Percentiles rank a stretch among this genome's conserved stretches.
Conservation (phyloP, 495 filamentous ascomycete genomes). For the Aspergillus mulundensis region DNA sequence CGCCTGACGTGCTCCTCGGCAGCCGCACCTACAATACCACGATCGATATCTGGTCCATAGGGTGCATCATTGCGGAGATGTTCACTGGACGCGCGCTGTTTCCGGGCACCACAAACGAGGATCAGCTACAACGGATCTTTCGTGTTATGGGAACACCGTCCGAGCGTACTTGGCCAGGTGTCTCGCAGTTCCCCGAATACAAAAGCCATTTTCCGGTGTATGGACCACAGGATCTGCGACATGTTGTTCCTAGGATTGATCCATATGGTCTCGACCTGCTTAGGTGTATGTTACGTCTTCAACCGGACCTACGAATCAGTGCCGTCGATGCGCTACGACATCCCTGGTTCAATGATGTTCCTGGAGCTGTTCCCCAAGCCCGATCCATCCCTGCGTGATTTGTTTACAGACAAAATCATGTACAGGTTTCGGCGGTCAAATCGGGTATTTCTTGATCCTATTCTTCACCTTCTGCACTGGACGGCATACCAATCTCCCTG, state of each 20-base stretch:
- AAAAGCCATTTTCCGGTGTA: conserved; percentile 88
- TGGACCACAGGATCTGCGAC: conserved; percentile 79
- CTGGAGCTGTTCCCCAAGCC: conserved; percentile 2
- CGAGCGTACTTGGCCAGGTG: conserved; percentile 86
- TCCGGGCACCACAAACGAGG: conserved; percentile 92
- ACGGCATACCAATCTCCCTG: too few relatives aligned
- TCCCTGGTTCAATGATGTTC: conserved; percentile 72
- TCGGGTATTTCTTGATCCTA: too few relatives aligned
- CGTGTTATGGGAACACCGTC: conserved; percentile 93
- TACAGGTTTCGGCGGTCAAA: background rate
- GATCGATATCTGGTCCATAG: conserved; percentile 98
- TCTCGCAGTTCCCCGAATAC: conserved; percentile 87
- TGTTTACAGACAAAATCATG: background rate
- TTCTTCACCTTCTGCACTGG: too few relatives aligned
- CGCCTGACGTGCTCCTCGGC: conserved; percentile 87
- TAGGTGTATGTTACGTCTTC: conserved; percentile 80
- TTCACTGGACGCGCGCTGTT: conserved; percentile 89
- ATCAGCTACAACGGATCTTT: conserved; percentile 92
- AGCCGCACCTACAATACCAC: conserved; percentile 91
- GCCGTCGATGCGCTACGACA: conserved; percentile 79
- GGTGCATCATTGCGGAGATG: conserved; percentile 99
- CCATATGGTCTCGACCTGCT: conserved; percentile 77
- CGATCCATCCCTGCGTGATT: conserved; percentile 1
- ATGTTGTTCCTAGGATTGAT: conserved; percentile 85
- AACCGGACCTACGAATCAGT: conserved; percentile 84